Conservation (phyloP, 371 early-diverging fungal genomes). For the Choanephora cucurbitarum region DNA sequence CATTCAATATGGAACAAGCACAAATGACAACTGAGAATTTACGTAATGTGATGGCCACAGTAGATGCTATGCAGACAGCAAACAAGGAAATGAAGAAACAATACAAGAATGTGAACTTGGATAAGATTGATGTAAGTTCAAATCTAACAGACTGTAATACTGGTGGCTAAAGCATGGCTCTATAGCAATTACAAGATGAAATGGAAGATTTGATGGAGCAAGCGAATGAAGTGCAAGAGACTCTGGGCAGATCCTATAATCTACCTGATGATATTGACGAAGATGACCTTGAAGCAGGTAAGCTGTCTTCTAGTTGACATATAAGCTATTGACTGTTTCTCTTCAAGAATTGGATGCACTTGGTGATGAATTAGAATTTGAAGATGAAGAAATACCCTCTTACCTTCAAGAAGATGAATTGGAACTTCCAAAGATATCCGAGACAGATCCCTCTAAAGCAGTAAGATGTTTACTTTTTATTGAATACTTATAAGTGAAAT, state of each 20-base stretch:
- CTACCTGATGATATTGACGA: conserved; percentile 95
- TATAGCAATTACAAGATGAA: conserved; percentile 91
- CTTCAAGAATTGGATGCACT: conserved; percentile 97
- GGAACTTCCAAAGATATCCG: conserved; percentile 53
- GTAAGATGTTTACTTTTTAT: no score
- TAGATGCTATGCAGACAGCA: conserved; percentile 93
- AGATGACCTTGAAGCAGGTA: conserved; percentile 93
- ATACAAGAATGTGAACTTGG: conserved; percentile 90
- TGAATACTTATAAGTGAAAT: background rate
- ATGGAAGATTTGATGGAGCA: conserved; percentile 95
- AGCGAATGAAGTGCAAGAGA: conserved; percentile 95
- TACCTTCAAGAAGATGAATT: conserved; percentile 60
- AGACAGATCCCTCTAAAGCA: conserved; percentile 50
- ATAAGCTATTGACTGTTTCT: no score
- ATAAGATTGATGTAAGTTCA: conserved; percentile 84
- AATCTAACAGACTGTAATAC: background rate
- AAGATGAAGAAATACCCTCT: conserved; percentile 76
- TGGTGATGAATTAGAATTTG: conserved; percentile 84
- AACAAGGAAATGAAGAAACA: conserved; percentile 93
- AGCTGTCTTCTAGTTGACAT: background rate
- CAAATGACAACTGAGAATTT: conserved; percentile 93
- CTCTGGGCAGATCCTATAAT: conserved; percentile 87
- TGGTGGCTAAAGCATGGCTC: background rate
- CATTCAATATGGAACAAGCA: conserved; percentile 98
- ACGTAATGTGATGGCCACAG: conserved; percentile 88